phyloP scores from a whole-genome alignment of 2,329 filamentous ascomycete genomes.

The Claviceps lovelessii region DNA sequence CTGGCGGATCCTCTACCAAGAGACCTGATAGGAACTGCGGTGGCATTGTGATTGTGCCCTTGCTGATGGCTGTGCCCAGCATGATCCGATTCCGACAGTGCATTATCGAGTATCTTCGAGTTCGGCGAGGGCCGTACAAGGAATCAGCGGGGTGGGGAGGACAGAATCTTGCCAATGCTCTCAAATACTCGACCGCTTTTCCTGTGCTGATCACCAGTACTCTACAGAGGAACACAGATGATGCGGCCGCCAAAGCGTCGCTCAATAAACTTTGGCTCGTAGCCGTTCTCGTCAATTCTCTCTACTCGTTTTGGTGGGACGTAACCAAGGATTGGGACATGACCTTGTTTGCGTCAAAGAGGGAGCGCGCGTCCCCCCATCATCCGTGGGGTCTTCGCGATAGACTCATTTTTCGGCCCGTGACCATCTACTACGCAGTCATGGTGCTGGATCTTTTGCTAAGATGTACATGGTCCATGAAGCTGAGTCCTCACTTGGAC shows the following conservation, averaged over 20 bases:
- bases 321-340: slow-evolving; percentile 94
- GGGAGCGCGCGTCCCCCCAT: slow-evolving; percentile 44
- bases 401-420: slow-evolving; percentile 56
- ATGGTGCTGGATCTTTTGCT: slow-evolving; percentile 67
- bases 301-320: slow-evolving; percentile 99
- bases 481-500: slow-evolving; percentile 68
- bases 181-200: slow-evolving; percentile 90
- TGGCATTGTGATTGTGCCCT: slow-evolving; percentile 62
- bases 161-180: slow-evolving; percentile 81
- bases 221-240: slow-evolving; percentile 48
- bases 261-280: slow-evolving; percentile 51
- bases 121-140: slow-evolving; percentile 42
- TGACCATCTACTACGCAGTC: slow-evolving; percentile 67
- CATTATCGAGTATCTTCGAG: slow-evolving; percentile 70
- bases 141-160: slow-evolving; percentile 57
- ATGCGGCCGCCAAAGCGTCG: slow-evolving; percentile 24
- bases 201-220: slow-evolving; percentile 76
- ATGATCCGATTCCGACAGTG: slow-evolving; percentile 84
- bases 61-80: slow-evolving; percentile 72
- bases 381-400: slow-evolving; percentile 67
- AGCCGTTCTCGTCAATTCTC: slow-evolving; percentile 66
- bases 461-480: slow-evolving; percentile 82
- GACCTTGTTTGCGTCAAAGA: slow-evolving; percentile 53
- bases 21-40: slow-evolving; percentile 72
- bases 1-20: slow-evolving; percentile 58